Percentiles rank a stretch among this genome's conserved stretches.
These are phyloP conservation scores for Aspergillus sclerotiicarbonarius DNA, from an alignment of 495 filamentous ascomycete species.

Conservation along the genomic window DNA sequence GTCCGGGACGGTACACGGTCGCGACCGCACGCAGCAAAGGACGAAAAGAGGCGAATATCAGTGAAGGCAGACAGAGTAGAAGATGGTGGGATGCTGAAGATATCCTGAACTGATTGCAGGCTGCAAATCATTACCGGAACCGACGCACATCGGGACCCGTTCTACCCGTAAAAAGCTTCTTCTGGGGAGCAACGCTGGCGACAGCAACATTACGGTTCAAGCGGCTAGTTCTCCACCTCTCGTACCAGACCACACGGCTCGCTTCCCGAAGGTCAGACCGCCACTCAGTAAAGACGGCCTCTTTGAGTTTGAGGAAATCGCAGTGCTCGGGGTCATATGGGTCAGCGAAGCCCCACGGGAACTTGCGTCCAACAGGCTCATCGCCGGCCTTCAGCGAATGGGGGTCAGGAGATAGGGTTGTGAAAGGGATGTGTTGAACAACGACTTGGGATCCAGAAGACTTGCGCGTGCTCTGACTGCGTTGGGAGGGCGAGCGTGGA, in stretches of 20 bases:
- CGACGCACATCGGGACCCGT: constrained; percentile 36
- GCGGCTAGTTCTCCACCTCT: constrained; percentile 85
- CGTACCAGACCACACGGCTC: constrained; percentile 92
- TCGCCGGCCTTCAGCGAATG: constrained; percentile 68
- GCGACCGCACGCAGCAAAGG: neutral
- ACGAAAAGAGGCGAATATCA: neutral
- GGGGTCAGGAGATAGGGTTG: constrained; percentile 88
- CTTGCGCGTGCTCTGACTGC: constrained; percentile 27
- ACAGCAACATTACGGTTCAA: constrained; percentile 44
- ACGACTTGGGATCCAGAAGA: constrained; percentile 22
- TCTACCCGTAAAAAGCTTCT: constrained; percentile 30
- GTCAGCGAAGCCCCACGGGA: constrained; percentile 96
- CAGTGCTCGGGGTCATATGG: constrained; percentile 89
- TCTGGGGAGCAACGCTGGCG: constrained; percentile 16
- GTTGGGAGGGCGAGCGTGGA: constrained; percentile 33
- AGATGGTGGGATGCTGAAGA: neutral
- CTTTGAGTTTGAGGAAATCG: constrained; percentile 88
- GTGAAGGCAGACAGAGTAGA: constrained; percentile 1
- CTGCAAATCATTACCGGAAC: constrained; percentile 23
- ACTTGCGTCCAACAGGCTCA: constrained; percentile 69
- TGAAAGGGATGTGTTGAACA: constrained; percentile 67
- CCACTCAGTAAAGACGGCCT: constrained; percentile 92
- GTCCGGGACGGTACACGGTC: neutral
- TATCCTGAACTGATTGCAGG: neutral
- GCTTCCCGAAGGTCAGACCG: constrained; percentile 85